These are phyloP conservation scores for Austroboletus festivus DNA, from an alignment of 768 basidiomycete genomes.

Conservation along the genomic window DNA sequence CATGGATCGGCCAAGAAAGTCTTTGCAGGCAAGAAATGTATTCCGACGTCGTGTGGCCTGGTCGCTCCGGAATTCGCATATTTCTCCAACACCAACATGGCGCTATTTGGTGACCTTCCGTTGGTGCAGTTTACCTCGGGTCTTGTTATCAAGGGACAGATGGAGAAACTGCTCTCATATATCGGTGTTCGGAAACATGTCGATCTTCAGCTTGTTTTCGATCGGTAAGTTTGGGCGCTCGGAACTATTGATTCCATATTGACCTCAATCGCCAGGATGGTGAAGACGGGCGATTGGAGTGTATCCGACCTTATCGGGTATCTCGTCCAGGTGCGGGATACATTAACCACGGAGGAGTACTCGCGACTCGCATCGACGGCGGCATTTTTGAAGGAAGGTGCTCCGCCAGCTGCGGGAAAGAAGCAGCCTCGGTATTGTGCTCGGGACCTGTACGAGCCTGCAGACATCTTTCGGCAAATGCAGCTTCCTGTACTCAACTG, in stretches of 20 bases:
- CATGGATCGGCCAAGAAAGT: constrained; percentile 40
- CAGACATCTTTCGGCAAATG: constrained; percentile 64
- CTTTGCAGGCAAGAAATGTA: constrained; percentile 41
- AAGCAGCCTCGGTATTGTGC: constrained; percentile 57
- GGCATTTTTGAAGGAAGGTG: constrained; percentile 68
- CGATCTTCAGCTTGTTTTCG: constrained; percentile 90
- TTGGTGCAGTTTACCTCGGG: constrained; percentile 72
- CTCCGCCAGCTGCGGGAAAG: constrained; percentile 20
- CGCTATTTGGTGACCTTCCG: constrained; percentile 77
- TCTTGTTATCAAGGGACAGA: constrained; percentile 54
- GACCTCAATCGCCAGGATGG: constrained; percentile 52
- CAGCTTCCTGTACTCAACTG: constrained; percentile 85
- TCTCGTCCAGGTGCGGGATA: constrained; percentile 74
- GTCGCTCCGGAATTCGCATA: constrained; percentile 71
- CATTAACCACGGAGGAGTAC: constrained; percentile 54
- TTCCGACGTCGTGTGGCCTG: constrained; percentile 59
- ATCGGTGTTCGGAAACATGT: constrained; percentile 90
- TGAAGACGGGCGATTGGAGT: constrained; percentile 88
- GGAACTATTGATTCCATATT: neutral
- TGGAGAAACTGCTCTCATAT: constrained; percentile 68
- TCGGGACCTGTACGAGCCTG: constrained; percentile 81
- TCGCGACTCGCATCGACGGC: constrained; percentile 58
- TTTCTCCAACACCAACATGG: constrained; percentile 79
- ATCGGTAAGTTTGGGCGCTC: constrained; percentile 47
- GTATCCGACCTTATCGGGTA: constrained; percentile 83